Percentiles rank a stretch among this genome's conserved stretches.
Evolutionary conservation across 1,284 basidiomycete genomes (phyloP).

Genomic region (Rhodotorula glutinis): DNA sequence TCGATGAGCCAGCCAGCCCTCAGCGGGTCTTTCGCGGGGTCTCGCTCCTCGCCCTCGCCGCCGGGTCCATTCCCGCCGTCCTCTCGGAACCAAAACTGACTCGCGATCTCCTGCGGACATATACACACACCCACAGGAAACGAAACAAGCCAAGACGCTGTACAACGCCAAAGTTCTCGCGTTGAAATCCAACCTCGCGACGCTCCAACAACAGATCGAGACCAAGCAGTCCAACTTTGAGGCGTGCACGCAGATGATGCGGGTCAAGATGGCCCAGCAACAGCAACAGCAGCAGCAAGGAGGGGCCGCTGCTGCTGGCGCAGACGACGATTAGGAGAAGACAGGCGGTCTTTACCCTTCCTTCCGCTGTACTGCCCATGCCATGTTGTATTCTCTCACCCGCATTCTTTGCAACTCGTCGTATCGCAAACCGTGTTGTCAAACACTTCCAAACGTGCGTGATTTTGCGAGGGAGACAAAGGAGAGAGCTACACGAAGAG

Average conservation of each 20-base stretch:
- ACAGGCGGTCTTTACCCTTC: too few relatives aligned
- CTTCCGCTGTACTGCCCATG: too few relatives aligned
- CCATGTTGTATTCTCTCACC: too few relatives aligned
- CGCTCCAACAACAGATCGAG: conserved; percentile 76
- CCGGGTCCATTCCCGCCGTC: too few relatives aligned
- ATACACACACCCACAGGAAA: conserved; percentile 20
- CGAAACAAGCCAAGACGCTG: conserved; percentile 42
- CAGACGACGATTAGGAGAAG: background rate
- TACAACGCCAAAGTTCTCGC: conserved; percentile 42
- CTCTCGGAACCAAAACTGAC: background rate
- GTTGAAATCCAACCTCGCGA: conserved; percentile 61
- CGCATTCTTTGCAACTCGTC: too few relatives aligned
- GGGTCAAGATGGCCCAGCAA: conserved; percentile 26
- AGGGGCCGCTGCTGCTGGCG: background rate
- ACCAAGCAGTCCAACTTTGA: conserved; percentile 69
- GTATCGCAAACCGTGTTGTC: too few relatives aligned
- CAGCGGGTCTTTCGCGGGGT: too few relatives aligned
- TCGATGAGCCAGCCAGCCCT: too few relatives aligned
- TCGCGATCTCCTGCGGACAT: background rate
- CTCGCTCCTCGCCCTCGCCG: too few relatives aligned
- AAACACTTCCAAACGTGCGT: too few relatives aligned
- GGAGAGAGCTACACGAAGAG: too few relatives aligned
- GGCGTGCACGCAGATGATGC: conserved; percentile 30
- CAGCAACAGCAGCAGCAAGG: background rate
- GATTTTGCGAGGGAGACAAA: too few relatives aligned